A percentile compares a stretch with the other conserved stretches of the same genome.
Conservation (phyloP, 2,329 filamentous ascomycete species). For the Talaromyces sp. region DNA sequence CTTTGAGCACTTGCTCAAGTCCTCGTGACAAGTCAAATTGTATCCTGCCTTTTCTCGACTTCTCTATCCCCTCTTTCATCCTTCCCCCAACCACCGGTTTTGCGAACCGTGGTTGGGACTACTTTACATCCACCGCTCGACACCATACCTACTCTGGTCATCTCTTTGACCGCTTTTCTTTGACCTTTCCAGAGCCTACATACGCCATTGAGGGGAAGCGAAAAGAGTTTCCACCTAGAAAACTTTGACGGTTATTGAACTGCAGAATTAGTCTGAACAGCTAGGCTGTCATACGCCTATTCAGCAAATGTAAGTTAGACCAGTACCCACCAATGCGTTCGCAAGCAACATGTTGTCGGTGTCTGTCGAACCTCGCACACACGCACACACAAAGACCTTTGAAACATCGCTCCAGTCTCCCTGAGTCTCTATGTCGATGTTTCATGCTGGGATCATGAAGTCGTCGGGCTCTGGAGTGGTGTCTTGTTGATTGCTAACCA, state of each 20-base stretch:
- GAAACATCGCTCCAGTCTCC: not conserved
- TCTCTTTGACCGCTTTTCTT: conserved; percentile 7
- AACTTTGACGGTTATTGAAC: not conserved
- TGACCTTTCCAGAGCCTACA: not conserved
- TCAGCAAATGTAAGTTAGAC: conserved; percentile 14
- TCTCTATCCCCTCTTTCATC: not conserved
- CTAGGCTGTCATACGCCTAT: not conserved
- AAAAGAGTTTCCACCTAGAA: conserved; percentile 1
- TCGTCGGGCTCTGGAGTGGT: not conserved
- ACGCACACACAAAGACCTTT: not conserved
- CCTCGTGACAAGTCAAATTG: not conserved
- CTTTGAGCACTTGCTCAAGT: not conserved
- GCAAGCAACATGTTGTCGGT: not conserved
- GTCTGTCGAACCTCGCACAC: not conserved
- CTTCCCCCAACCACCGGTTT: conserved; percentile 8
- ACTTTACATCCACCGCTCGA: not conserved
- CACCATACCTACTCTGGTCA: conserved; percentile 3
- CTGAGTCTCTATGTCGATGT: not conserved
- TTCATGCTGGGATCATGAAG: not conserved
- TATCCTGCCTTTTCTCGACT: too few relatives aligned
- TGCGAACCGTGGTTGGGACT: conserved; percentile 10
- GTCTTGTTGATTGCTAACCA: conserved; percentile 7
- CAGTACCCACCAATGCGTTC: conserved; percentile 5
- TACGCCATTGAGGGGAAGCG: conserved; percentile 5
- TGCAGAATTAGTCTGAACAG: not conserved